These are phyloP conservation scores for Platanthera guangdongensis DNA, from an alignment of 106 monocot genomes.

Conservation along the genomic window DNA sequence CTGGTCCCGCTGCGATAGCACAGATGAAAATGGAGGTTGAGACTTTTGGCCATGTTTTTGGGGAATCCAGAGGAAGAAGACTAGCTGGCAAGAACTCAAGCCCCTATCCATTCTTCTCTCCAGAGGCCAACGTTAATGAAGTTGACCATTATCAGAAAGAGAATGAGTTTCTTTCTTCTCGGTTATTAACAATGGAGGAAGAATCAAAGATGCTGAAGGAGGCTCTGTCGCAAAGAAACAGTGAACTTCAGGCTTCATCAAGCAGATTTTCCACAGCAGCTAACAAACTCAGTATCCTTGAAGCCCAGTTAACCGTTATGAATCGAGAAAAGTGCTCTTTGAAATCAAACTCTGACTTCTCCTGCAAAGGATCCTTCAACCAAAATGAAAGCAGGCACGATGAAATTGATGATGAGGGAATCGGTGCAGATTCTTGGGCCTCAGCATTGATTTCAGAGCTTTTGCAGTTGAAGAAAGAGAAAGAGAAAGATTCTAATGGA, in stretches of 20 bases:
- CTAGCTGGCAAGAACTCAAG: conserved; percentile 27
- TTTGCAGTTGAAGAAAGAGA: conserved; percentile 63
- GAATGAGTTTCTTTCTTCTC: conserved; percentile 78
- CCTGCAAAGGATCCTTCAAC: conserved; percentile 29
- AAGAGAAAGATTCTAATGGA: conserved; percentile 33
- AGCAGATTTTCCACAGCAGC: conserved; percentile 63
- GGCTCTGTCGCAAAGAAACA: conserved; percentile 79
- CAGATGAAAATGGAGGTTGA: conserved; percentile 70
- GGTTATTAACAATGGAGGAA: conserved; percentile 71
- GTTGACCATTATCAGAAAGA: conserved; percentile 67
- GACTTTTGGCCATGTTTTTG: conserved; percentile 22
- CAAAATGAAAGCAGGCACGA: conserved; percentile 68
- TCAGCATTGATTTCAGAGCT: conserved; percentile 55
- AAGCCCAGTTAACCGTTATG: conserved; percentile 34
- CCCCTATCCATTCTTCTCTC: conserved; percentile 13
- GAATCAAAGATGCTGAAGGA: conserved; percentile 95
- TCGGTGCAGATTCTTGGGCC: conserved; percentile 66
- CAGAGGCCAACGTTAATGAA: conserved; percentile 49
- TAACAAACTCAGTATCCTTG: conserved; percentile 59
- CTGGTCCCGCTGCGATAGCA: conserved; percentile 75
- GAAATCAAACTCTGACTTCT: conserved; percentile 31
- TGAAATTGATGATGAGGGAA: conserved; percentile 72
- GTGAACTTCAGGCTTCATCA: conserved; percentile 74
- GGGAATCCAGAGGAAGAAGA: conserved; percentile 30
- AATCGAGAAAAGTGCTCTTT: conserved; percentile 42